A percentile compares a stretch with the other conserved stretches of the same genome.
Conservation (phyloP, 495 filamentous ascomycete species). For the Ascodesmis nigricans region DNA sequence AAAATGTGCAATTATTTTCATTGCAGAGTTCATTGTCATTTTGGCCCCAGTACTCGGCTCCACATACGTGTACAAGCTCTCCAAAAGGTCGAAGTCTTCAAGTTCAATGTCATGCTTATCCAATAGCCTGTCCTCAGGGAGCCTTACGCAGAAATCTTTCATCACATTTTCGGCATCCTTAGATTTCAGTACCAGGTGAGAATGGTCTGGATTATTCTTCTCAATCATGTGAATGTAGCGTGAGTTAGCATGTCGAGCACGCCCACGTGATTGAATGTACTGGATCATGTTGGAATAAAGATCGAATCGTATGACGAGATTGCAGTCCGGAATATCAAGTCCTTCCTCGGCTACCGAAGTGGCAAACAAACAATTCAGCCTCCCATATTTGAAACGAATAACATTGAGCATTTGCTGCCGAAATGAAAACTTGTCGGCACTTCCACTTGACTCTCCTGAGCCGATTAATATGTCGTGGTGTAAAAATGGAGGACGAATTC, state of each 20-base stretch:
- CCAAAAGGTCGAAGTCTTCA: not conserved
- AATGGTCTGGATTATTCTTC: conserved; percentile 29
- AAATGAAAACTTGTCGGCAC: conserved; percentile 40
- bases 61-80: too few species aligned
- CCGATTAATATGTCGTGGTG: conserved; percentile 47
- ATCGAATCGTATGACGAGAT: conserved; percentile 71
- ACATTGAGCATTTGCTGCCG: conserved; percentile 56
- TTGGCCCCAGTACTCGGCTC: conserved; percentile 52
- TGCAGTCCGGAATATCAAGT: conserved; percentile 89
- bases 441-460: conserved; percentile 24
- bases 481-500: conserved; percentile 35
- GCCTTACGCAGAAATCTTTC: conserved; percentile 46
- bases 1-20: conserved; percentile 28
- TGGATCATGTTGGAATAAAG: conserved; percentile 82
- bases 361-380: conserved; percentile 72
- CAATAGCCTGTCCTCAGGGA: conserved; percentile 57
- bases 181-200: conserved; percentile 6
- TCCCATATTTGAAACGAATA: conserved; percentile 53
- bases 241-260: conserved; percentile 56
- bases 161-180: conserved; percentile 32
- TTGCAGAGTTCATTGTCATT: conserved; percentile 30
- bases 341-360: conserved; percentile 91
- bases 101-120: conserved; percentile 30
- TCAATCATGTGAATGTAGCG: conserved; percentile 75
- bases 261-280: conserved; percentile 86